phyloP scores from a whole-genome alignment of 768 basidiomycete species.

The Coprinopsis marcescibilis region DNA sequence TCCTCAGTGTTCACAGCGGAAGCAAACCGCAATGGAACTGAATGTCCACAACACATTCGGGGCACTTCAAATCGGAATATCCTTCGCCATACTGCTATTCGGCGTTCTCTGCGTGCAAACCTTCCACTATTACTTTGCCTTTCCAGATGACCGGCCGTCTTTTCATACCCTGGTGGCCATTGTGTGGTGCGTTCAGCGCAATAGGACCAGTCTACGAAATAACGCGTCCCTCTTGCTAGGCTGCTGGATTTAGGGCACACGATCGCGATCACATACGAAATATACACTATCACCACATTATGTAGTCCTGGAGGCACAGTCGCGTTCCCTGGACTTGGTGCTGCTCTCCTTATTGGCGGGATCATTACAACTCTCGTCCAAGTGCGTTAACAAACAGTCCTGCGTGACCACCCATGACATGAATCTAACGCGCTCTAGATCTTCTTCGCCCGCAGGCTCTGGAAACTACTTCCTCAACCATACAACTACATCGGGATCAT shows the following conservation, averaged over 20 bases:
- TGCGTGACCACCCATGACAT: neutral
- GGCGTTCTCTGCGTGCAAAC: slow-evolving; percentile 14
- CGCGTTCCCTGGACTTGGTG: slow-evolving; percentile 6
- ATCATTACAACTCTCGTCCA: slow-evolving; percentile 13
- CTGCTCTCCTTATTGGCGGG: slow-evolving; percentile 10
- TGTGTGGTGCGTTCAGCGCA: neutral
- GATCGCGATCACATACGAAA: slow-evolving; percentile 9
- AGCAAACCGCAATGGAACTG: neutral
- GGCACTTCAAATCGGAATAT: slow-evolving; percentile 15
- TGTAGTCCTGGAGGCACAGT: neutral
- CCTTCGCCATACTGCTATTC: slow-evolving; percentile 15
- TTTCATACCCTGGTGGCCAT: slow-evolving; percentile 1
- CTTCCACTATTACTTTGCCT: slow-evolving; percentile 11
- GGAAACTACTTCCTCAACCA: slow-evolving; percentile 22
- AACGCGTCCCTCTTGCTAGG: slow-evolving; percentile 1
- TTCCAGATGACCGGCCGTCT: slow-evolving; percentile 8
- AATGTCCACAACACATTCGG: slow-evolving; percentile 13
- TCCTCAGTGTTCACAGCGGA: neutral
- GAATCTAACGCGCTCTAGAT: slow-evolving; percentile 15
- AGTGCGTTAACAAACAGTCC: neutral
- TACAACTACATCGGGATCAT: slow-evolving; percentile 21
- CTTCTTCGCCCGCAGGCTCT: slow-evolving; percentile 28
- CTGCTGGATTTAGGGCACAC: slow-evolving; percentile 13
- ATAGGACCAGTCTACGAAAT: neutral
- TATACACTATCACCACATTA: slow-evolving; percentile 8